Evolutionary conservation across 306 rosid genomes (phyloP).

Genomic region (Purshia tridentata): DNA sequence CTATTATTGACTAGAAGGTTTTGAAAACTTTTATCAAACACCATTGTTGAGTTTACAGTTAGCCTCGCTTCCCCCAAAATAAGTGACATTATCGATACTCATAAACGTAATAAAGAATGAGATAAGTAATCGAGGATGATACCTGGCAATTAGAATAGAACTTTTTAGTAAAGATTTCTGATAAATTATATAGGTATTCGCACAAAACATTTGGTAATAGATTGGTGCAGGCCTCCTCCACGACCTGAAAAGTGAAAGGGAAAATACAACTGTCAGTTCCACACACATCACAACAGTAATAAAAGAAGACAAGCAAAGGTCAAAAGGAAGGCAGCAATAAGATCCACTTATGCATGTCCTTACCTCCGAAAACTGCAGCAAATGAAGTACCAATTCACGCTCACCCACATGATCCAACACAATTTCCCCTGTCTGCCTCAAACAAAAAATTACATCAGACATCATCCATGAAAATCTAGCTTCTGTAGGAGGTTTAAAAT

Average conservation of each 20-base stretch:
- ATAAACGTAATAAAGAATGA: neutral
- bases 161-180: slow-evolving; percentile 71
- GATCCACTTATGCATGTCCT: slow-evolving; percentile 14
- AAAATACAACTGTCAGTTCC: slow-evolving; percentile 6
- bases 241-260: slow-evolving; percentile 52
- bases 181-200: slow-evolving; percentile 80
- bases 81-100: neutral
- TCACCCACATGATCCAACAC: slow-evolving; percentile 76
- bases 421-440: slow-evolving; percentile 56
- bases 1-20: too few relatives aligned
- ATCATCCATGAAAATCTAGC: neutral
- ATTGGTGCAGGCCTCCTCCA: slow-evolving; percentile 87
- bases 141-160: slow-evolving; percentile 94
- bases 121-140: slow-evolving; percentile 13
- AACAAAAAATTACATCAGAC: slow-evolving; percentile 14
- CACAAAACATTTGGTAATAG: slow-evolving; percentile 80
- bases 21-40: neutral
- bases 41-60: neutral
- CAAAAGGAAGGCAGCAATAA: slow-evolving; percentile 19
- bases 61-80: neutral
- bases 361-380: slow-evolving; percentile 93
- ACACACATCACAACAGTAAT: neutral
- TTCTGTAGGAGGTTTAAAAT: neutral
- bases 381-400: slow-evolving; percentile 78
- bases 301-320: slow-evolving; percentile 13